Evolutionary conservation across 805 yeast species (phyloP).

Genomic region (Kluyveromyces wickerhamii): DNA sequence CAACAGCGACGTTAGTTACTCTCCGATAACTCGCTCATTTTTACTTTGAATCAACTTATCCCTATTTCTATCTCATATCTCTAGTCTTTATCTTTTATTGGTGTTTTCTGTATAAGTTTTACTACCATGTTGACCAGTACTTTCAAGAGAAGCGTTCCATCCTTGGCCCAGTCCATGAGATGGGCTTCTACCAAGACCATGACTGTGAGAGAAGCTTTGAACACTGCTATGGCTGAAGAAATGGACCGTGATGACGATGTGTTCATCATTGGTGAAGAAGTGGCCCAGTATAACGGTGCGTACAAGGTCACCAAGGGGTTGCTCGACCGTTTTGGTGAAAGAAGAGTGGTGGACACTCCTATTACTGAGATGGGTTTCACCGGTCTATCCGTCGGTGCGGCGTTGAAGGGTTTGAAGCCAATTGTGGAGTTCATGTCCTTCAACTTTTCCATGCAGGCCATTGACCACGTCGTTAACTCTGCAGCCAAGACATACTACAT

Average conservation of each 20-base stretch:
- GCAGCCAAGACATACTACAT: slow-evolving; percentile 98
- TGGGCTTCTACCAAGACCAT: slow-evolving; percentile 45
- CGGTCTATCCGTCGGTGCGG: slow-evolving; percentile 91
- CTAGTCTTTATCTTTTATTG: no score
- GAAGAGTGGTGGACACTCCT: slow-evolving; percentile 92
- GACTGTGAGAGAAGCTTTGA: slow-evolving; percentile 96
- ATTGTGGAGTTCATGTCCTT: slow-evolving; percentile 98
- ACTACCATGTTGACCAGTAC: slow-evolving; percentile 2
- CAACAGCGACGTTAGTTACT: no score
- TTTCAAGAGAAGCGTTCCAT: slow-evolving; percentile 2
- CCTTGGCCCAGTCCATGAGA: slow-evolving; percentile 11
- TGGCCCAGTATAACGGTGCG: slow-evolving; percentile 98
- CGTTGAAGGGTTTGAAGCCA: slow-evolving; percentile 94
- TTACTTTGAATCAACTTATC: no score
- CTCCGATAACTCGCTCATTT: no score
- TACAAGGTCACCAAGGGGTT: slow-evolving; percentile 95
- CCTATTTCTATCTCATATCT: no score
- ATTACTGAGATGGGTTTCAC: slow-evolving; percentile 99
- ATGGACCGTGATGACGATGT: slow-evolving; percentile 88
- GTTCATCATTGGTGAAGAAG: slow-evolving; percentile 97
- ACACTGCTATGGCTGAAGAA: slow-evolving; percentile 94
- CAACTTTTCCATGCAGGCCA: slow-evolving; percentile 99
- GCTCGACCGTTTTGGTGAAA: slow-evolving; percentile 89
- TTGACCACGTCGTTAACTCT: slow-evolving; percentile 96
- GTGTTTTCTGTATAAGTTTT: no score